Conservation (phyloP, 2,329 filamentous ascomycete genomes). For the Mycocentrospora acerina region DNA sequence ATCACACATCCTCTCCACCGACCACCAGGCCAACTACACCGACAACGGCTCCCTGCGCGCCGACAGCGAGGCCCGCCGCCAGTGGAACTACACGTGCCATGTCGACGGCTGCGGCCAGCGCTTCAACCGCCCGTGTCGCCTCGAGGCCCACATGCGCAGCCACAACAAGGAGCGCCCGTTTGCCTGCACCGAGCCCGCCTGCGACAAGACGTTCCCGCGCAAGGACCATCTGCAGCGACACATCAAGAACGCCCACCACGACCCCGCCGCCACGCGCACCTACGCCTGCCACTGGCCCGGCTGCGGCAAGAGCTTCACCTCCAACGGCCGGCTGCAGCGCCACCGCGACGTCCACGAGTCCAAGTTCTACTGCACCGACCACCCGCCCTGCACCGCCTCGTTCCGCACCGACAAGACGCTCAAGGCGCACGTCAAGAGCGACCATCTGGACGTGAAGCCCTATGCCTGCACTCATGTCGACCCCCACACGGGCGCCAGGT, state of each 20-base stretch:
- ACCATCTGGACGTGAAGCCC: conserved; percentile 71
- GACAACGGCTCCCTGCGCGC: conserved; percentile 30
- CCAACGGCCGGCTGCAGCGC: conserved; percentile 72
- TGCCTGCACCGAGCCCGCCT: conserved; percentile 67
- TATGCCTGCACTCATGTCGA: conserved; percentile 69
- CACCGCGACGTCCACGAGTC: conserved; percentile 79
- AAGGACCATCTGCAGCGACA: conserved; percentile 86
- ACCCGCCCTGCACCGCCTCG: conserved; percentile 68
- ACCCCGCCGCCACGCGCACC: conserved; percentile 57
- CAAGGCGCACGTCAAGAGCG: conserved; percentile 75
- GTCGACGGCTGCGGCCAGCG: conserved; percentile 74
- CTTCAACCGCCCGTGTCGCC: conserved; percentile 82
- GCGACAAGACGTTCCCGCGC: conserved; percentile 82
- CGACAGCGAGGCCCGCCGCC: conserved; percentile 52
- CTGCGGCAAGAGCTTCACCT: conserved; percentile 81
- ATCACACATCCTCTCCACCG: conserved; percentile 11
- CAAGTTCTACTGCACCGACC: conserved; percentile 72
- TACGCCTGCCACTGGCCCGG: conserved; percentile 70
- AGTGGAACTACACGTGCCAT: conserved; percentile 76
- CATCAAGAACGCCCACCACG: conserved; percentile 75
- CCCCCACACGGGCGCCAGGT: conserved; percentile 55
- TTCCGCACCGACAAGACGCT: conserved; percentile 89
- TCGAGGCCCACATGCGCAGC: conserved; percentile 74
- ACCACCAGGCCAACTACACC: conserved; percentile 30
- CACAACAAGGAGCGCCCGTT: conserved; percentile 86